Conservation (phyloP, 148 eudicot genomes). For the Selenicereus undatus region DNA sequence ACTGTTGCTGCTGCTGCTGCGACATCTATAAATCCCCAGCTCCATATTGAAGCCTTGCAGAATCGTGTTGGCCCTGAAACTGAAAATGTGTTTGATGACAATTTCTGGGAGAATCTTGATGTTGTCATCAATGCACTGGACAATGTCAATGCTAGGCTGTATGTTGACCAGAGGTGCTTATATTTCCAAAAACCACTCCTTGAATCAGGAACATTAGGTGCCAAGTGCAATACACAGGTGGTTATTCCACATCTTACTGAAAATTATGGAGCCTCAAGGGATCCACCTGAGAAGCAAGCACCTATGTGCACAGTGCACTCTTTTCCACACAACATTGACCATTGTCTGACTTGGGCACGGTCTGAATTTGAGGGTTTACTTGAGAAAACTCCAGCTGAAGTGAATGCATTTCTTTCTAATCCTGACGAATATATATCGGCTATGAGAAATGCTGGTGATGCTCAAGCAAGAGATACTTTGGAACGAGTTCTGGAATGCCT, state of each 20-base stretch:
- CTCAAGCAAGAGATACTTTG: slow-evolving; percentile 81
- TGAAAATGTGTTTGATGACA: slow-evolving; percentile 78
- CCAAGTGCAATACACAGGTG: slow-evolving; percentile 94
- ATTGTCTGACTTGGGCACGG: slow-evolving; percentile 93
- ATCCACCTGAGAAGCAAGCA: slow-evolving; percentile 94
- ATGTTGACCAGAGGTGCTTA: slow-evolving; percentile 85
- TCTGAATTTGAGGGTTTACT: slow-evolving; percentile 92
- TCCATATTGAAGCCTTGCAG: slow-evolving; percentile 72
- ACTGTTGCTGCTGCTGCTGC: slow-evolving; percentile 93
- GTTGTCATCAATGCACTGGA: slow-evolving; percentile 79
- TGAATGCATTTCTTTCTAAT: slow-evolving; percentile 74
- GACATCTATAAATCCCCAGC: slow-evolving; percentile 50
- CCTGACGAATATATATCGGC: slow-evolving; percentile 63
- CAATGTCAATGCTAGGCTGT: slow-evolving; percentile 89
- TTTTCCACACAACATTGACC: slow-evolving; percentile 91
- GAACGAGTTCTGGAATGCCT: slow-evolving; percentile 81
- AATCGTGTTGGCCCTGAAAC: slow-evolving; percentile 92
- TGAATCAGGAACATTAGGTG: slow-evolving; percentile 92
- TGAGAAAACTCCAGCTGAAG: slow-evolving; percentile 88
- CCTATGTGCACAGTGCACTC: slow-evolving; percentile 97
- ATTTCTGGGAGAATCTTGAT: slow-evolving; percentile 75
- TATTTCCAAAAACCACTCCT: slow-evolving; percentile 94
- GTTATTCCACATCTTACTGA: slow-evolving; percentile 91
- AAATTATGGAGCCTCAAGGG: slow-evolving; percentile 95
- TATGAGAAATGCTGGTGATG: slow-evolving; percentile 85